Evolutionary conservation across 352 stramenopile species (phyloP).

Genomic region (Globisporangium abappressorium): DNA sequence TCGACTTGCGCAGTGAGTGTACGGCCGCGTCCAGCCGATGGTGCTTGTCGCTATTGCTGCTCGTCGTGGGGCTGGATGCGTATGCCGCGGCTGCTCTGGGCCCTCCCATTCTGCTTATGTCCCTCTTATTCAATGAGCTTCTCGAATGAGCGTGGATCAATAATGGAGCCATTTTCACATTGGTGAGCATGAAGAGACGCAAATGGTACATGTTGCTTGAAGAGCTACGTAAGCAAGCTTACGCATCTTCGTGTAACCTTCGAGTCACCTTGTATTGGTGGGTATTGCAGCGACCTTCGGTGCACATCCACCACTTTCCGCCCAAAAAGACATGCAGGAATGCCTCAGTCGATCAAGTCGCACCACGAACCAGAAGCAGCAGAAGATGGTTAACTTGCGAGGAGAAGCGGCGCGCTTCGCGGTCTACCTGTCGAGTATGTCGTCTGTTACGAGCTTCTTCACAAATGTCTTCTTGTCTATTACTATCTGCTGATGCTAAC

Average conservation of each 20-base stretch:
- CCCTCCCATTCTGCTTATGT: conserved; percentile 4
- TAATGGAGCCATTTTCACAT: conserved; percentile 2
- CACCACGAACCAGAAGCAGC: conserved; percentile 4
- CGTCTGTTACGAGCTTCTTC: background rate
- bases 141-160: conserved; percentile 5
- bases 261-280: background rate
- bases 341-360: background rate
- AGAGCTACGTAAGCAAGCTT: background rate
- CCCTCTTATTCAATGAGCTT: conserved; percentile 4
- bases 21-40: conserved; percentile 12
- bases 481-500: background rate
- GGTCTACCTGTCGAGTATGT: conserved; percentile 71
- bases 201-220: background rate
- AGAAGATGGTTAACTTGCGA: conserved; percentile 57
- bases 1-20: conserved; percentile 25
- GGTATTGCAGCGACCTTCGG: conserved; percentile 12
- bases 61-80: background rate
- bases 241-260: conserved; percentile 16
- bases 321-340: conserved; percentile 8
- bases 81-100: conserved; percentile 9
- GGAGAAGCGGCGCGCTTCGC: conserved; percentile 67
- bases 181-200: conserved; percentile 12
- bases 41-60: background rate
- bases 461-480: background rate
- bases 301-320: background rate